Evolutionary conservation across 2,329 filamentous ascomycete species (phyloP).

Genomic region (Epichloe brachyelytri): DNA sequence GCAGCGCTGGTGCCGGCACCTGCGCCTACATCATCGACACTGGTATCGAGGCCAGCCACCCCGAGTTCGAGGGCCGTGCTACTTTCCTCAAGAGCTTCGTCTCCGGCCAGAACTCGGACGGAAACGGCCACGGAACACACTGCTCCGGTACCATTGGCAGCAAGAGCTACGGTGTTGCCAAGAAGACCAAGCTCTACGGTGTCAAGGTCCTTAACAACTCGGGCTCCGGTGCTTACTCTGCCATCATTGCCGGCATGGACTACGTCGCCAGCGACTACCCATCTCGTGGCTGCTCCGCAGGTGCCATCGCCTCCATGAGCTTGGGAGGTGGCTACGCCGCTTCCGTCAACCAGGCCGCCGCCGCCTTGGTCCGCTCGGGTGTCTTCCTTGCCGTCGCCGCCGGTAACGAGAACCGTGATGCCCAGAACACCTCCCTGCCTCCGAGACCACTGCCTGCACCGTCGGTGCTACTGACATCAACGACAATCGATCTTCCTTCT

Average conservation of each 20-base stretch:
- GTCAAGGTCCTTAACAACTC: slow-evolving; percentile 32
- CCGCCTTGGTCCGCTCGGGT: slow-evolving; percentile 29
- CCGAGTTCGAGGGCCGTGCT: slow-evolving; percentile 22
- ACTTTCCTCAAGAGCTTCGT: slow-evolving; percentile 19
- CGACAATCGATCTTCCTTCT: slow-evolving; percentile 32
- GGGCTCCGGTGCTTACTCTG: slow-evolving; percentile 22
- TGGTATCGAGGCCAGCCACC: slow-evolving; percentile 26
- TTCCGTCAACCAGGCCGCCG: slow-evolving; percentile 38
- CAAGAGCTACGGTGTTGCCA: slow-evolving; percentile 26
- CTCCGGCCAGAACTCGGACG: slow-evolving; percentile 13
- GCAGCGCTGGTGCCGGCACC: slow-evolving; percentile 25
- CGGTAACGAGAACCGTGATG: slow-evolving; percentile 35
- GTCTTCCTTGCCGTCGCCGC: slow-evolving; percentile 44
- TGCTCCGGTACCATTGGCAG: slow-evolving; percentile 23
- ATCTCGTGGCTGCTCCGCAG: slow-evolving; percentile 26
- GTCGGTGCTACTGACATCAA: slow-evolving; percentile 33
- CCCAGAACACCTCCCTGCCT: slow-evolving; percentile 34
- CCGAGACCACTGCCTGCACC: slow-evolving; percentile 34
- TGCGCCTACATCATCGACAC: slow-evolving; percentile 35
- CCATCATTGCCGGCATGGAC: slow-evolving; percentile 33
- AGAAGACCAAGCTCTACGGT: slow-evolving; percentile 28
- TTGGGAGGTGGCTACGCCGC: slow-evolving; percentile 35
- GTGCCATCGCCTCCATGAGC: slow-evolving; percentile 43
- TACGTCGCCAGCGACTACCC: slow-evolving; percentile 19
- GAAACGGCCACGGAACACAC: slow-evolving; percentile 30